Conservation (phyloP, 2,329 filamentous ascomycete species). For the Trichoderma pleuroti region DNA sequence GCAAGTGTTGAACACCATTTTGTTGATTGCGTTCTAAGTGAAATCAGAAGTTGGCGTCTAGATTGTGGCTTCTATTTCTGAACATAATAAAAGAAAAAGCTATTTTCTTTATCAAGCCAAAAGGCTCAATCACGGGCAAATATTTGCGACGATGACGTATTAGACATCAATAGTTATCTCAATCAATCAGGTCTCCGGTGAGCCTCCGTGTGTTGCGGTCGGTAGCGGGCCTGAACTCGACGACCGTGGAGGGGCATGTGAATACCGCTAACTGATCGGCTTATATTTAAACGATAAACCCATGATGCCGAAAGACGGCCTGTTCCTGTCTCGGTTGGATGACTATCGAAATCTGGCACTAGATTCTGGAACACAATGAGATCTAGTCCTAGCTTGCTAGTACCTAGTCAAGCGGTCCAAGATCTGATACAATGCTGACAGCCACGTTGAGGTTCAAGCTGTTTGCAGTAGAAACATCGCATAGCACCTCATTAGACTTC, state of each 20-base stretch:
- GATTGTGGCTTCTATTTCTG: neutral
- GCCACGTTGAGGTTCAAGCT: neutral
- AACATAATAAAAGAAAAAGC: neutral
- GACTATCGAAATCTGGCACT: neutral
- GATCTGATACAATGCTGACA: neutral
- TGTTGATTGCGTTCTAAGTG: neutral
- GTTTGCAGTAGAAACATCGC: neutral
- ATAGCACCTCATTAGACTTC: neutral
- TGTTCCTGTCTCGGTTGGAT: neutral
- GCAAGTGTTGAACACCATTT: neutral
- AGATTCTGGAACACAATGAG: neutral
- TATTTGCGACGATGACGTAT: neutral
- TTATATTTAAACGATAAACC: neutral
- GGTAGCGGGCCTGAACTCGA: neutral
- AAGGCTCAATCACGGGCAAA: neutral
- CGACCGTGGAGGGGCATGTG: neutral
- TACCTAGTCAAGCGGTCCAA: neutral
- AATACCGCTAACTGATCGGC: neutral
- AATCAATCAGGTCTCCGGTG: neutral
- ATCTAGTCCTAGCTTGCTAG: neutral
- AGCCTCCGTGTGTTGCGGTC: neutral
- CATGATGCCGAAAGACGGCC: neutral
- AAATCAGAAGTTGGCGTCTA: neutral
- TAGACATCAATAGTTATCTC: neutral
- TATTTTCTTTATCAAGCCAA: neutral